phyloP scores from a whole-genome alignment of 768 basidiomycete genomes.

The Boletus pseudo-olivaceus region DNA sequence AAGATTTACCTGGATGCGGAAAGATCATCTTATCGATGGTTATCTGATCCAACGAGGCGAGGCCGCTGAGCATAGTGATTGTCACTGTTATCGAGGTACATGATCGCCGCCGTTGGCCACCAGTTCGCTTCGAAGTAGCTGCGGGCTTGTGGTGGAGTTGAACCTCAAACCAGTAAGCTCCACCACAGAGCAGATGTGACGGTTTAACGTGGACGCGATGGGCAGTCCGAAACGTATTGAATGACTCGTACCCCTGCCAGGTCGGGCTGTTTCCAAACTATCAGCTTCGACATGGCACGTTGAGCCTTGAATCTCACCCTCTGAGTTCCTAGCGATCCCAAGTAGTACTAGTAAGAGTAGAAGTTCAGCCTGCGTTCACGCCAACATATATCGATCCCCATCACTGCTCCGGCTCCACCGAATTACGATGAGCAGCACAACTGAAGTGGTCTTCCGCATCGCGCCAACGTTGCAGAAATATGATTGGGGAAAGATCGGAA shows the following conservation, averaged over 20 bases:
- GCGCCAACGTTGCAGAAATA: slow-evolving; percentile 83
- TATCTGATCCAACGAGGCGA: slow-evolving; percentile 29
- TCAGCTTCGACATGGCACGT: neutral
- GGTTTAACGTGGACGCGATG: neutral
- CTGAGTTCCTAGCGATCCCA: neutral
- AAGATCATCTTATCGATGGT: slow-evolving; percentile 8
- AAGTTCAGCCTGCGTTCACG: neutral
- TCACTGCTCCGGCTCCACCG: neutral
- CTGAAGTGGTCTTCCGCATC: slow-evolving; percentile 67
- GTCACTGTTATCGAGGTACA: too few relatives aligned
- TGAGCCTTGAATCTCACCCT: too few relatives aligned
- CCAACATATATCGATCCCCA: neutral
- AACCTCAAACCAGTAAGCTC: neutral
- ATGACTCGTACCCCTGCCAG: neutral
- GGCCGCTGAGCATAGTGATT: too few relatives aligned
- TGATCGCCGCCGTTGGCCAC: too few relatives aligned
- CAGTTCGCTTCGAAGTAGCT: neutral
- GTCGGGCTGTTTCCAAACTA: neutral
- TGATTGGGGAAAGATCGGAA: slow-evolving; percentile 91
- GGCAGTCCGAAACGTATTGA: neutral
- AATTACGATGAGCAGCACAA: slow-evolving; percentile 22
- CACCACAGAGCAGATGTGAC: neutral
- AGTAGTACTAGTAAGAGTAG: neutral
- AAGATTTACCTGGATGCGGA: slow-evolving; percentile 9
- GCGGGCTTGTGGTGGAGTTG: too few relatives aligned